Evolutionary conservation across 2,329 filamentous ascomycete genomes (phyloP).

Genomic region (Fusarium sp.): DNA sequence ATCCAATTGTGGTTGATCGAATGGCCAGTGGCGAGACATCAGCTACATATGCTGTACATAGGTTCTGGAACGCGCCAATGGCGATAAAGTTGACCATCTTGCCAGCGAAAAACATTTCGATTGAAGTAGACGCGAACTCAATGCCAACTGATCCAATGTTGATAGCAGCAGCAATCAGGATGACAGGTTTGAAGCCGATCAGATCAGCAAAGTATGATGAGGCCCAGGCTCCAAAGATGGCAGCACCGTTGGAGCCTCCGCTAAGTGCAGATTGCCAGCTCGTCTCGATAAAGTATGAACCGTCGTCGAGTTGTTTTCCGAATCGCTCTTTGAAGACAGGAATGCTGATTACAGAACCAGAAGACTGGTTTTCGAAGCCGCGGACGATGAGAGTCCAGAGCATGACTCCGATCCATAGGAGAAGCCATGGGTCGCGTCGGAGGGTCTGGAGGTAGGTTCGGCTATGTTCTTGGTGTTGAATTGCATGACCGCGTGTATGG

Average conservation of each 20-base stretch:
- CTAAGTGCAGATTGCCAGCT: constrained; percentile 45
- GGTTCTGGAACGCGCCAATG: constrained; percentile 50
- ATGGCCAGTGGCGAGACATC: constrained; percentile 52
- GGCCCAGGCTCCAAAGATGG: constrained; percentile 38
- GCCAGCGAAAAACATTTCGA: constrained; percentile 44
- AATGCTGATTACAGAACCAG: constrained; percentile 35
- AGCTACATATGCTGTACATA: constrained; percentile 50
- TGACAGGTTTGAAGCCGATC: constrained; percentile 36
- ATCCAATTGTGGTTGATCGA: constrained; percentile 48
- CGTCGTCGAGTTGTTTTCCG: constrained; percentile 14
- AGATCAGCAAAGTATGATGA: constrained; percentile 41
- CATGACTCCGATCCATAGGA: constrained; percentile 45
- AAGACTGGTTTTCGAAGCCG: constrained; percentile 42
- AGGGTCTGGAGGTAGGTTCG: constrained; percentile 39
- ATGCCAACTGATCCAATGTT: constrained; percentile 44
- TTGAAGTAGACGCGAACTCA: constrained; percentile 44
- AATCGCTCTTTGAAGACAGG: constrained; percentile 34
- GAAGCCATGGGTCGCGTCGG: constrained; percentile 41
- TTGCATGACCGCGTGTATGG: constrained; percentile 37
- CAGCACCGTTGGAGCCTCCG: constrained; percentile 37
- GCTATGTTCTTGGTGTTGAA: constrained; percentile 44
- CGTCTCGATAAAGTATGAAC: constrained; percentile 37
- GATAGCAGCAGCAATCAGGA: constrained; percentile 30
- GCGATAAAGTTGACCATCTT: constrained; percentile 46
- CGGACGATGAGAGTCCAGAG: constrained; percentile 45